Evolutionary conservation across 257 asterid species (phyloP).

Genomic region (Haberlea rhodopensis): DNA sequence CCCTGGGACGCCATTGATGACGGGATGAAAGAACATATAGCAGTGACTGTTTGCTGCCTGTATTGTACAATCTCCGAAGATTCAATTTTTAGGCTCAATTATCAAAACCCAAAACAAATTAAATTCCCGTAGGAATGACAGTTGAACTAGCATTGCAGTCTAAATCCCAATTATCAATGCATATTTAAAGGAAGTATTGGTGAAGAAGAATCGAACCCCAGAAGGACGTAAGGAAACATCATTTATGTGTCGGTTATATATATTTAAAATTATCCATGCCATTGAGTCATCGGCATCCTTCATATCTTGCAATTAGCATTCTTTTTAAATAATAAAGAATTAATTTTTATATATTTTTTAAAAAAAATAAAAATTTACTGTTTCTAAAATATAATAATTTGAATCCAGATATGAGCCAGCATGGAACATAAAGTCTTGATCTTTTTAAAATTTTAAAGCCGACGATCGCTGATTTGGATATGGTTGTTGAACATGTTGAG

Average conservation of each 20-base stretch:
- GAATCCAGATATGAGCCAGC: constrained; percentile 17
- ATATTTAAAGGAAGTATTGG: constrained; percentile 7
- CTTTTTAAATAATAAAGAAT: background rate
- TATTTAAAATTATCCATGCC: background rate
- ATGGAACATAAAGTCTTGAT: constrained; percentile 23
- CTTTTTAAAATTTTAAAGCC: constrained; percentile 9
- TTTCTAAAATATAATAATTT: constrained; percentile 11
- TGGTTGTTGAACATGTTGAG: constrained; percentile 17
- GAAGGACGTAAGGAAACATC: background rate
- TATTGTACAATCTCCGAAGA: constrained; percentile 23
- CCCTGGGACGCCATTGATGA: constrained; percentile 64
- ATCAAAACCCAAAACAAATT: constrained; percentile 20
- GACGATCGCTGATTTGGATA: constrained; percentile 25
- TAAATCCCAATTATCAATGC: constrained; percentile 9
- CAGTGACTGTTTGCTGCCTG: background rate
- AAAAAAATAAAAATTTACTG: constrained; percentile 25
- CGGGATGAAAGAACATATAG: background rate
- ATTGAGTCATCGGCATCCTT: background rate
- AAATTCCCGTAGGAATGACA: background rate
- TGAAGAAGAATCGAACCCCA: constrained; percentile 14
- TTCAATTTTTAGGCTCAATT: constrained; percentile 30
- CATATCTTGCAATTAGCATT: background rate
- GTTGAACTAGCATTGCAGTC: constrained; percentile 17
- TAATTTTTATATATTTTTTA: background rate
- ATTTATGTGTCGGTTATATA: background rate